Evolutionary conservation across 352 stramenopile species (phyloP), one percentile per base, ranked within the genome.

Genomic region (Poterioochromonas sp.): DNA sequence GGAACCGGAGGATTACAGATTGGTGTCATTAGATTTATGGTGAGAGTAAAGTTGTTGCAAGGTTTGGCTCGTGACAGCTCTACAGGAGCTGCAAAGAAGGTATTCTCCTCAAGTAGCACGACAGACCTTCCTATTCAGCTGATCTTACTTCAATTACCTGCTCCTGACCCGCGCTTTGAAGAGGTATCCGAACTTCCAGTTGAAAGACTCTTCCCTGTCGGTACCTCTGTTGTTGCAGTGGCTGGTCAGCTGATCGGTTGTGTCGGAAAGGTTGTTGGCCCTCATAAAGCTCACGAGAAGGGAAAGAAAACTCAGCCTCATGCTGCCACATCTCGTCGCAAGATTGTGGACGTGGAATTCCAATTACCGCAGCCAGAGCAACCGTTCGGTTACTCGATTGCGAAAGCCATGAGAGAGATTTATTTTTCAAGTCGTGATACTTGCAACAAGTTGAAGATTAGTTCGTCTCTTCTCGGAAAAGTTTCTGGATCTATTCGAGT

Each of bases 41-140:
- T 95, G 39, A 90, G 87, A 79, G 89, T 98, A 2, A 80, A 93
- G 1, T 83, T 88, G 29, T 82, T 94, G 11, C 89, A 93, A 71
- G 90, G 90, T 73, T 97, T 98, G 92, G 88, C 95, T 60, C 92
- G 90, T n/a, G 96, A 98, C 80, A 84, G 90, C 0, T 79, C 84
- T 0, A 97, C 95, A 65, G 94, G 94, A 37, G 92, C 90, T 0
- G 89, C 93, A 39, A 91, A 92, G 70, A 98, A 99, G 84, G 86
- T 97, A 37, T 99, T 97, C 85, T 94, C 93, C 58, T 77, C 44
- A 37, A 87, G 90, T 34, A 87, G 93, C 20, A 92, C 97, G 83
- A 91, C 94, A 29, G 88, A 98, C 41, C 87, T 99, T 69, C 95
- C 96, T 3, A 86, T 95, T n/a, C 95, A 99, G 80, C 85, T 99